phyloP scores from a whole-genome alignment of 1,139 yeast genomes.

The Ogataea hybrid region DNA sequence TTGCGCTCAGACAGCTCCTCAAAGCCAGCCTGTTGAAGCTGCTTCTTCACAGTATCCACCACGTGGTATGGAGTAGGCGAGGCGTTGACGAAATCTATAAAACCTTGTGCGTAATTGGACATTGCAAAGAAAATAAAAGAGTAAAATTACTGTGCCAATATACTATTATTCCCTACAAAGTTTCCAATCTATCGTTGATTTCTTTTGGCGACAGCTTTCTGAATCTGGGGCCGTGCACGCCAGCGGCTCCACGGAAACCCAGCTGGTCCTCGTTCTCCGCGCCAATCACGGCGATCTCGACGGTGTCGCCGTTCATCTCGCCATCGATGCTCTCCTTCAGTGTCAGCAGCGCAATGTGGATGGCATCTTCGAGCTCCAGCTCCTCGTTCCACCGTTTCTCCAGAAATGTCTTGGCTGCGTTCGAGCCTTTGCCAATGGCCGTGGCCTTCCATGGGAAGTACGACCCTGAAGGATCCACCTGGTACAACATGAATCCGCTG shows the following conservation, averaged over 20 bases:
- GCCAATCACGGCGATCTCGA: slow-evolving; percentile 88
- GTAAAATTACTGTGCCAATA: background rate
- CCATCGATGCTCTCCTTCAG: slow-evolving; percentile 97
- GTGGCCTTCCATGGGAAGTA: slow-evolving; percentile 99
- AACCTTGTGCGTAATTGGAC: slow-evolving; percentile 48
- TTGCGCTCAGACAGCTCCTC: slow-evolving; percentile 69
- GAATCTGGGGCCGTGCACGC: slow-evolving; percentile 80
- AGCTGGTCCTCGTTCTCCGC: slow-evolving; percentile 77
- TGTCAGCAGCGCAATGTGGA: slow-evolving; percentile 92
- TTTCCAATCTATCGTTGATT: slow-evolving; percentile 91
- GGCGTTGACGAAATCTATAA: slow-evolving; percentile 73
- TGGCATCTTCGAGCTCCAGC: slow-evolving; percentile 95
- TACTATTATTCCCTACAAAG: slow-evolving; percentile 48
- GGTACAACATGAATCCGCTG: slow-evolving; percentile 81
- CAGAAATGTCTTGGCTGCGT: slow-evolving; percentile 91
- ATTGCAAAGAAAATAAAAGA: slow-evolving; percentile 6
- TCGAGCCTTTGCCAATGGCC: slow-evolving; percentile 94
- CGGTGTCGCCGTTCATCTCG: slow-evolving; percentile 94
- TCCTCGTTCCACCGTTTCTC: slow-evolving; percentile 99
- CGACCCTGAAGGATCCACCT: slow-evolving; percentile 97
- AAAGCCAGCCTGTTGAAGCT: slow-evolving; percentile 63
- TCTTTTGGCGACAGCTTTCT: slow-evolving; percentile 84
- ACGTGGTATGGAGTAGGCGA: slow-evolving; percentile 98
- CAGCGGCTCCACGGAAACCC: slow-evolving; percentile 83
- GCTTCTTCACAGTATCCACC: slow-evolving; percentile 59